Evolutionary conservation across 1,139 yeast genomes (phyloP).

Genomic region (Debaryomyces coudertii): DNA sequence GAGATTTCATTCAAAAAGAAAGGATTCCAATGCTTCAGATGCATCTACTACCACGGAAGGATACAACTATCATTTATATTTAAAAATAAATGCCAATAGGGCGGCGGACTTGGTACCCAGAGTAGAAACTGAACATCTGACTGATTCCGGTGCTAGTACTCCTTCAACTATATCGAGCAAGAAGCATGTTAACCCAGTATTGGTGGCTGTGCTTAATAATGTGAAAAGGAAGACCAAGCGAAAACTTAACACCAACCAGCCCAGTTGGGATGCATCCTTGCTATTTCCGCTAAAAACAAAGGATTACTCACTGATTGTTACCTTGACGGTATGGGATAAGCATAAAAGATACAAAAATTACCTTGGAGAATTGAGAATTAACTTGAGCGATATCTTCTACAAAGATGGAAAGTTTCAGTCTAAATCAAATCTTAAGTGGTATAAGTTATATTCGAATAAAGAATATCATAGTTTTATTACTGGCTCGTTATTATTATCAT

Average conservation of each 20-base stretch:
- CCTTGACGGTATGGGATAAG: slow-evolving; percentile 49
- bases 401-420: slow-evolving; percentile 21
- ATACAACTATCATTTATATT: slow-evolving; percentile 21
- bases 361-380: slow-evolving; percentile 58
- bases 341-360: slow-evolving; percentile 50
- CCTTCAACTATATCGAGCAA: slow-evolving; percentile 8
- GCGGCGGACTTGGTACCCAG: slow-evolving; percentile 43
- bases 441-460: slow-evolving; percentile 50
- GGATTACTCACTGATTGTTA: slow-evolving; percentile 36
- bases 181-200: slow-evolving; percentile 39
- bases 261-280: slow-evolving; percentile 49
- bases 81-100: slow-evolving; percentile 39
- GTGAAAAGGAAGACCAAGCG: slow-evolving; percentile 33
- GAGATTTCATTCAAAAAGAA: slow-evolving; percentile 7
- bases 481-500: slow-evolving; percentile 58
- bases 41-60: not conserved
- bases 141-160: slow-evolving; percentile 2
- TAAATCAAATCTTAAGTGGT: slow-evolving; percentile 51
- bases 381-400: slow-evolving; percentile 46
- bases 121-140: slow-evolving; percentile 8
- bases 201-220: slow-evolving; percentile 39
- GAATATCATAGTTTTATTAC: slow-evolving; percentile 54
- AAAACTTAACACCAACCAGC: slow-evolving; percentile 43
- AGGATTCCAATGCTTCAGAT: slow-evolving; percentile 1
- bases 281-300: slow-evolving; percentile 33